Evolutionary conservation across 345 rosid species (phyloP).

Genomic region (Carallia brachiata): DNA sequence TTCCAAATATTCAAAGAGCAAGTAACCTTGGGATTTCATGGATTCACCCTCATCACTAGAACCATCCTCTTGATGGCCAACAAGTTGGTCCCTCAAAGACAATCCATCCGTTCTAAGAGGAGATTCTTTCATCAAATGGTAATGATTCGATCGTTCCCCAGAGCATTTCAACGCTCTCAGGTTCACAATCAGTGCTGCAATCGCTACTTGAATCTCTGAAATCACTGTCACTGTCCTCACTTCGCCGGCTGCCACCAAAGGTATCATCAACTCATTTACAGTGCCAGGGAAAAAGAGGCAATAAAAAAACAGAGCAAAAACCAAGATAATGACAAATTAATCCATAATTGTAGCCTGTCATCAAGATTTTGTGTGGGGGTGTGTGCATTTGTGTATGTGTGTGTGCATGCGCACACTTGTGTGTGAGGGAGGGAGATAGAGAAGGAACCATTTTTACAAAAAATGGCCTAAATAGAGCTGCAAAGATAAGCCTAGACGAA

Average conservation of each 20-base stretch:
- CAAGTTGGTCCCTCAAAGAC: slow-evolving; percentile 19
- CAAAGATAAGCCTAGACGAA: no score
- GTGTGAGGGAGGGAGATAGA: no score
- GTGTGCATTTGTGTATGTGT: no score
- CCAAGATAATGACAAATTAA: neutral
- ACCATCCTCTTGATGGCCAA: slow-evolving; percentile 14
- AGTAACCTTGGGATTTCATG: slow-evolving; percentile 11
- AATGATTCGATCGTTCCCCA: slow-evolving; percentile 32
- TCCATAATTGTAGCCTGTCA: neutral
- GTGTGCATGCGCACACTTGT: no score
- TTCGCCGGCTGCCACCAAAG: slow-evolving; percentile 13
- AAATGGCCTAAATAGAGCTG: no score
- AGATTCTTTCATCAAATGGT: slow-evolving; percentile 14
- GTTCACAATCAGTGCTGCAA: slow-evolving; percentile 69
- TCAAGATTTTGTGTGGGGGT: no score
- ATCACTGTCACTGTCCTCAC: slow-evolving; percentile 33
- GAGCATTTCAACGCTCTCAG: slow-evolving; percentile 35
- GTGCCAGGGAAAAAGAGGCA: neutral
- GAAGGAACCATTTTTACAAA: no score
- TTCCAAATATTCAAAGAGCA: slow-evolving; percentile 31
- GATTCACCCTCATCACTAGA: slow-evolving; percentile 30
- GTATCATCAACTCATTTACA: slow-evolving; percentile 2
- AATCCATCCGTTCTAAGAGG: slow-evolving; percentile 23
- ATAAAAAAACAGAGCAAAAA: neutral
- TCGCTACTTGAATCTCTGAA: slow-evolving; percentile 44